Percentiles rank a stretch among this genome's conserved stretches.
phyloP scores from a whole-genome alignment of 257 asterid species.

The Gentiana straminea region DNA sequence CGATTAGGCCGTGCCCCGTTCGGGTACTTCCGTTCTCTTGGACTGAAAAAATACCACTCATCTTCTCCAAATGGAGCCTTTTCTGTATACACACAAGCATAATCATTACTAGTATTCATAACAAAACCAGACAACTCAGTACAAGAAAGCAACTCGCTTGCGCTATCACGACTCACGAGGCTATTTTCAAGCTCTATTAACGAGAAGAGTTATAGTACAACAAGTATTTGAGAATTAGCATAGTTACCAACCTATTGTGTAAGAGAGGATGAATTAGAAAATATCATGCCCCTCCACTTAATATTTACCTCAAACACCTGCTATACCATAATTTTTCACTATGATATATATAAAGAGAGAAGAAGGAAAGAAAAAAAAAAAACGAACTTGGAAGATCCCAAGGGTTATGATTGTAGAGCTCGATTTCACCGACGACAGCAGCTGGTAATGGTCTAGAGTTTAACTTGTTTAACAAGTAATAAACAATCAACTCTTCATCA shows the following conservation, averaged over 20 bases:
- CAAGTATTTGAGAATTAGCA: no score
- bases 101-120: neutral
- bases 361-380: no score
- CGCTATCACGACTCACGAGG: no score
- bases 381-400: no score
- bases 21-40: constrained; percentile 56
- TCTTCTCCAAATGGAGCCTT: constrained; percentile 43
- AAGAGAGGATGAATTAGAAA: no score
- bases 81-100: constrained; percentile 14
- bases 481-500: constrained; percentile 46
- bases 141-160: neutral
- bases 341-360: no score
- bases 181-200: no score
- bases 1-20: constrained; percentile 60
- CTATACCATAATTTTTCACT: no score
- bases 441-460: constrained; percentile 42
- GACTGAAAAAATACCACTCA: constrained; percentile 60
- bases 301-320: no score
- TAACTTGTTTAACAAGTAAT: constrained; percentile 39
- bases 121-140: neutral
- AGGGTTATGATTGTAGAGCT: constrained; percentile 30
- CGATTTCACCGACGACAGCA: constrained; percentile 37
- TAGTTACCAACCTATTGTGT: no score
- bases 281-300: no score
- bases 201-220: no score